Conservation (phyloP, 257 asterid genomes). For the Marsdenia floribunda region DNA sequence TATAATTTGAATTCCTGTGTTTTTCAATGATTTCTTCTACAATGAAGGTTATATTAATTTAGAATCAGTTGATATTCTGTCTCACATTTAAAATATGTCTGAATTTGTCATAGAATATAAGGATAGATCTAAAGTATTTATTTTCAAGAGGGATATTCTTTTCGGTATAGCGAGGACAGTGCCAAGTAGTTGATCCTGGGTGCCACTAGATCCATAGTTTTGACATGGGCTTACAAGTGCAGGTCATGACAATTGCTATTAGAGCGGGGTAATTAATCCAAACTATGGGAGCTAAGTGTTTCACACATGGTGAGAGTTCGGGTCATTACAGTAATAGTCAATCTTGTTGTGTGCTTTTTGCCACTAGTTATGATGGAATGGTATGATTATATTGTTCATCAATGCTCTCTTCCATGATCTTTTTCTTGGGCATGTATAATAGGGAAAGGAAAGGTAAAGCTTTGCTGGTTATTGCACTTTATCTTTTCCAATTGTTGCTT, state of each 20-base stretch:
- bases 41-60: neutral
- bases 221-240: no score
- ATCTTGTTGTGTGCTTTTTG: neutral
- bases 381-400: neutral
- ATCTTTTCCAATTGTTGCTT: neutral
- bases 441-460: neutral
- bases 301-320: no score
- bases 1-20: neutral
- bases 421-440: neutral
- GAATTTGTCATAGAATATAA: neutral
- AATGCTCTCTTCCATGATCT: neutral
- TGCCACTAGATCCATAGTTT: no score
- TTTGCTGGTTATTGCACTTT: neutral
- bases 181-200: no score
- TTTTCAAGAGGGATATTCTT: no score
- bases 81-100: no score
- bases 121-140: no score
- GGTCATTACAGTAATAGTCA: neutral
- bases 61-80: neutral
- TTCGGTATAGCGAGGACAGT: no score
- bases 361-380: neutral
- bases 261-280: no score
- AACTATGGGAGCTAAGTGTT: no score
- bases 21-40: neutral
- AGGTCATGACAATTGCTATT: no score